Conservation (phyloP, 495 filamentous ascomycete genomes). For the Podospora appendiculata region DNA sequence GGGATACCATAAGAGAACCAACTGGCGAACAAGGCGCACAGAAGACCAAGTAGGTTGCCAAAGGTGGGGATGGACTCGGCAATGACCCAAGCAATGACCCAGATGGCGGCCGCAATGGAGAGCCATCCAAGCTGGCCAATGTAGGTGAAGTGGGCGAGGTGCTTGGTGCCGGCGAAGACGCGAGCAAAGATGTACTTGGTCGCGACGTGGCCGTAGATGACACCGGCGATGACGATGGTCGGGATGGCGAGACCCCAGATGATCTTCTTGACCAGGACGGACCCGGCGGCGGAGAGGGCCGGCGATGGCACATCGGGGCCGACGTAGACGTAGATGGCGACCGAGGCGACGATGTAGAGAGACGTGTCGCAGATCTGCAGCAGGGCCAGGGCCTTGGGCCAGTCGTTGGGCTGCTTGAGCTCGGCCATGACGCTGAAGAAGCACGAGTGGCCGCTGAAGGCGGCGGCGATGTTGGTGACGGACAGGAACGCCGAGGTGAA, state of each 20-base stretch:
- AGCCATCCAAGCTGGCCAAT: slow-evolving; percentile 31
- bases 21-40: slow-evolving; percentile 40
- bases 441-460: slow-evolving; percentile 18
- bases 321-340: slow-evolving; percentile 52
- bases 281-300: slow-evolving; percentile 14
- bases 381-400: slow-evolving; percentile 13
- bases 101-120: slow-evolving; percentile 39
- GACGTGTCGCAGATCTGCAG: slow-evolving; percentile 11
- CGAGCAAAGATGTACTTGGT: slow-evolving; percentile 51
- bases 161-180: slow-evolving; percentile 30
- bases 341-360: slow-evolving; percentile 12
- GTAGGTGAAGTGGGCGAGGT: slow-evolving; percentile 7
- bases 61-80: slow-evolving; percentile 53
- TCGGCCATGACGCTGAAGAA: slow-evolving; percentile 16
- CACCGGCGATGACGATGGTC: slow-evolving; percentile 54
- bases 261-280: slow-evolving; percentile 37
- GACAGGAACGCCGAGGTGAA: slow-evolving; percentile 10
- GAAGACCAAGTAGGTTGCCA: slow-evolving; percentile 40
- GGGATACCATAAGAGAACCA: slow-evolving; percentile 48
- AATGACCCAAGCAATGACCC: slow-evolving; percentile 54
- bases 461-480: slow-evolving; percentile 14
- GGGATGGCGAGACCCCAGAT: slow-evolving; percentile 62
- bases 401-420: slow-evolving; percentile 14
- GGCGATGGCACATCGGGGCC: slow-evolving; percentile 43
- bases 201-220: slow-evolving; percentile 47